phyloP scores from a whole-genome alignment of 2,329 filamentous ascomycete species.

The Harringtonia aguacate region DNA sequence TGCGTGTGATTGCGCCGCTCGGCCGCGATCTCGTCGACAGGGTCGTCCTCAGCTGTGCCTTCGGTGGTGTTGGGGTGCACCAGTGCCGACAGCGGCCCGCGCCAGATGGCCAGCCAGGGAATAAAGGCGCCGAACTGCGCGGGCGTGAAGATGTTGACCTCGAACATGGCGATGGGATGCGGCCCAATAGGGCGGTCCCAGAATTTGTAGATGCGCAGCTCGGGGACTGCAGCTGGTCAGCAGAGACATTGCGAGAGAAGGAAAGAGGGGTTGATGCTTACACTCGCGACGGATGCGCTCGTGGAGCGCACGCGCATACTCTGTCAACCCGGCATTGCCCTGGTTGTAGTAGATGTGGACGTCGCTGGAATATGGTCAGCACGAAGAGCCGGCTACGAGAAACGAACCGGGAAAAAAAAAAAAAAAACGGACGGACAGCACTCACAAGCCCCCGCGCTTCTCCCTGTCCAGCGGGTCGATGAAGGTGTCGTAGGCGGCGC shows the following conservation, averaged over 20 bases:
- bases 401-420: too few species aligned
- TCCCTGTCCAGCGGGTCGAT: conserved; percentile 56
- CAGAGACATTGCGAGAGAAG: neutral
- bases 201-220: conserved; percentile 69
- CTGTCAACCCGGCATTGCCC: conserved; percentile 47
- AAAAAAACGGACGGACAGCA: neutral
- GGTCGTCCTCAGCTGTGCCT: conserved; percentile 14
- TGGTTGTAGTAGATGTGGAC: conserved; percentile 77
- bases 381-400: neutral
- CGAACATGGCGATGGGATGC: conserved; percentile 81
- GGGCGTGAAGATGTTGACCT: conserved; percentile 79
- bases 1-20: conserved; percentile 51
- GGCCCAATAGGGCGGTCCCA: conserved; percentile 73
- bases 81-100: conserved; percentile 68
- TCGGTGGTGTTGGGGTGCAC: conserved; percentile 73
- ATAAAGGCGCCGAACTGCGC: conserved; percentile 84
- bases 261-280: conserved; percentile 26
- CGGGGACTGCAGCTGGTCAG: conserved; percentile 50
- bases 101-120: conserved; percentile 71
- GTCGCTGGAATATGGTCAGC: conserved; percentile 41
- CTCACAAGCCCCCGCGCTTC: conserved; percentile 59
- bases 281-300: conserved; percentile 73
- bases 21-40: conserved; percentile 13
- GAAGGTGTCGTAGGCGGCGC: conserved; percentile 62
- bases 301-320: conserved; percentile 63